Conservation (phyloP, 2,329 filamentous ascomycete species). For the Cadophora gregata region DNA sequence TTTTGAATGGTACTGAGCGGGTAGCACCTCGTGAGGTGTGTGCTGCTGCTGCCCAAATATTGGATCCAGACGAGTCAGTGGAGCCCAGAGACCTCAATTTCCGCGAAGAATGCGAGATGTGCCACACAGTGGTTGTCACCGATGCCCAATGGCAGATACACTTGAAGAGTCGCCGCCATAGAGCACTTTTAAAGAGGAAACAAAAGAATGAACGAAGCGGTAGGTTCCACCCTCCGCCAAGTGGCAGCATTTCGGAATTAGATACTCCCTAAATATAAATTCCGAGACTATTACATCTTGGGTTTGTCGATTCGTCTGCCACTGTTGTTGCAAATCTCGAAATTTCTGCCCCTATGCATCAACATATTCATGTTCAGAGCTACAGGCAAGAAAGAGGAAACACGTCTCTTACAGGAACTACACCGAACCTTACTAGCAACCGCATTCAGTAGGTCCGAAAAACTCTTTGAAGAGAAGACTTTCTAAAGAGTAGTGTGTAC, state of each 20-base stretch:
- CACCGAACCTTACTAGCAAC: no score
- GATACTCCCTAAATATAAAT: slow-evolving; percentile 9
- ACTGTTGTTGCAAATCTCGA: background rate
- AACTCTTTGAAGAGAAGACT: no score
- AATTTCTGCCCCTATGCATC: no score
- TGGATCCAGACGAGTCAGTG: slow-evolving; percentile 57
- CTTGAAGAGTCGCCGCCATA: slow-evolving; percentile 52
- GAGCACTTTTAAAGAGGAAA: slow-evolving; percentile 40
- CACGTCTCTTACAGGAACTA: no score
- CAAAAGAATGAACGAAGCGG: slow-evolving; percentile 30
- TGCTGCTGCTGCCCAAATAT: slow-evolving; percentile 58
- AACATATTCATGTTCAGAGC: no score
- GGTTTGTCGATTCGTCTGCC: no score
- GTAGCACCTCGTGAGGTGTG: slow-evolving; percentile 61
- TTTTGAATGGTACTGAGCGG: slow-evolving; percentile 60
- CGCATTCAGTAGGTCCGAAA: no score
- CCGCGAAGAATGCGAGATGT: slow-evolving; percentile 72
- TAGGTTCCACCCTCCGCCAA: slow-evolving; percentile 27
- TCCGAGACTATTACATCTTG: background rate
- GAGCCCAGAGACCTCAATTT: slow-evolving; percentile 53
- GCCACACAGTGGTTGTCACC: slow-evolving; percentile 66
- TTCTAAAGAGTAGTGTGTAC: no score
- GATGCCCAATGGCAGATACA: slow-evolving; percentile 58
- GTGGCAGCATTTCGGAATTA: slow-evolving; percentile 13
- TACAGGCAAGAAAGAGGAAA: no score